These are phyloP conservation scores for Chenopodium album DNA, from an alignment of 148 eudicot genomes.

Conservation along the genomic window DNA sequence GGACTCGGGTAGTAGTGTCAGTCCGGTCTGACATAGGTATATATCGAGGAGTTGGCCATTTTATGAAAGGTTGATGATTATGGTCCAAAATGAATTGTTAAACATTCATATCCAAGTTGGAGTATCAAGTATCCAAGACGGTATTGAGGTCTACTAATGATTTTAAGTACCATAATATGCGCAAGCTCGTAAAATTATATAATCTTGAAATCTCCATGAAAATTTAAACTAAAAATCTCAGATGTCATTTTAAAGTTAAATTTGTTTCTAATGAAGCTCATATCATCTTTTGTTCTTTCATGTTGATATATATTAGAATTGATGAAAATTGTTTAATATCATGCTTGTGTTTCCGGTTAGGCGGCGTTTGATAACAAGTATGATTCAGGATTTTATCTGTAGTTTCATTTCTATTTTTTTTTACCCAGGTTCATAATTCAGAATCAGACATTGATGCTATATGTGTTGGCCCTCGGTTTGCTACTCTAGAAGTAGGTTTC, in stretches of 20 bases:
- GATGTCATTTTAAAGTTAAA: neutral
- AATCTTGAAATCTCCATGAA: no score
- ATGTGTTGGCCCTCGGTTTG: constrained; percentile 60
- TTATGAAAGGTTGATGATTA: neutral
- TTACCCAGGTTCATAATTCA: constrained; percentile 49
- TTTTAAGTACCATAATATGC: neutral
- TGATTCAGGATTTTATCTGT: neutral
- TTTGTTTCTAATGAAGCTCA: neutral
- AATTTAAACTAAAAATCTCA: neutral
- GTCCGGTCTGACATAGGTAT: no score
- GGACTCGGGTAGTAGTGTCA: no score
- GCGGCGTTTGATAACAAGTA: neutral
- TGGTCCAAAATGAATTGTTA: neutral
- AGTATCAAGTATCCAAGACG: neutral
- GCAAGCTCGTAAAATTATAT: no score
- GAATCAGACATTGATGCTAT: constrained; percentile 62
- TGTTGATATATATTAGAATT: neutral
- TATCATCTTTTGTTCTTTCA: neutral
- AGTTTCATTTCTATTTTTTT: neutral
- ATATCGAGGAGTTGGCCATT: neutral
- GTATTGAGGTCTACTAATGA: neutral
- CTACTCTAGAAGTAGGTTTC: constrained; percentile 47
- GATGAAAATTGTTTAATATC: neutral
- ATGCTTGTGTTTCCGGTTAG: neutral
- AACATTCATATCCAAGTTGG: neutral